Percentiles rank a stretch among this genome's conserved stretches.
These are phyloP conservation scores for Hyaloscypha variabilis DNA, from an alignment of 495 filamentous ascomycete genomes.

Conservation along the genomic window DNA sequence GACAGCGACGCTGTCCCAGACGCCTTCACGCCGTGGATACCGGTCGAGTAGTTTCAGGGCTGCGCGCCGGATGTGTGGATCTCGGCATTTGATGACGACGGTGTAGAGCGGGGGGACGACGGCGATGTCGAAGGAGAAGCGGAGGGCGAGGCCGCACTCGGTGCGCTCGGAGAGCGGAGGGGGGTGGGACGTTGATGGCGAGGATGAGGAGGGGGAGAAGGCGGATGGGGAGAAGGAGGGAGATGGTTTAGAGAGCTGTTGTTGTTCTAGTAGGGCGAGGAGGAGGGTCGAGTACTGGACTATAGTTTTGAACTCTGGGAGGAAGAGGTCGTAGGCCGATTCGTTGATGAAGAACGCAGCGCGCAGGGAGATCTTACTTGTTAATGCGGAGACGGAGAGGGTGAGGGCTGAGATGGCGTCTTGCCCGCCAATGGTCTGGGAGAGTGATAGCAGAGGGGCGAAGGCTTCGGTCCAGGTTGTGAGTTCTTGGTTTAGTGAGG, in stretches of 20 bases:
- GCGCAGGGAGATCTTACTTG: slow-evolving; percentile 13
- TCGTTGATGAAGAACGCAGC: slow-evolving; percentile 18
- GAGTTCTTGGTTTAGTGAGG: slow-evolving; percentile 8
- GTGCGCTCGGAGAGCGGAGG: background rate
- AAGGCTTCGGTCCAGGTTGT: slow-evolving; percentile 22
- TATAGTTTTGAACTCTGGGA: slow-evolving; percentile 23
- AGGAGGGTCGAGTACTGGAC: slow-evolving; percentile 7
- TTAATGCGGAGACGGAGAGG: slow-evolving; percentile 12
- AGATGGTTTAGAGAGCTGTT: background rate
- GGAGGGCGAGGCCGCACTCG: background rate
- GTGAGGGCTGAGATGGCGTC: slow-evolving; percentile 20
- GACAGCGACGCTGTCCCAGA: slow-evolving; percentile 45
- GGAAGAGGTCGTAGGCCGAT: slow-evolving; percentile 20
- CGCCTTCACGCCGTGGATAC: slow-evolving; percentile 45
- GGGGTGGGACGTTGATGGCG: background rate
- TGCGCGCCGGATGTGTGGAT: slow-evolving; percentile 42
- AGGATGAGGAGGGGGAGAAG: background rate
- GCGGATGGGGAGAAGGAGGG: background rate
- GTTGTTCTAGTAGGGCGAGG: slow-evolving; percentile 10
- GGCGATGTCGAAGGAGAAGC: slow-evolving; percentile 35
- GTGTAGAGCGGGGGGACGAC: slow-evolving; percentile 40
- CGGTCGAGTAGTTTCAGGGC: slow-evolving; percentile 42
- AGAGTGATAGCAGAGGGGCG: slow-evolving; percentile 13
- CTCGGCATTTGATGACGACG: slow-evolving; percentile 43
- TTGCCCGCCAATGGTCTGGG: background rate